phyloP scores from a whole-genome alignment of 371 early-diverging fungal species.

The Dichotomocladium elegans region DNA sequence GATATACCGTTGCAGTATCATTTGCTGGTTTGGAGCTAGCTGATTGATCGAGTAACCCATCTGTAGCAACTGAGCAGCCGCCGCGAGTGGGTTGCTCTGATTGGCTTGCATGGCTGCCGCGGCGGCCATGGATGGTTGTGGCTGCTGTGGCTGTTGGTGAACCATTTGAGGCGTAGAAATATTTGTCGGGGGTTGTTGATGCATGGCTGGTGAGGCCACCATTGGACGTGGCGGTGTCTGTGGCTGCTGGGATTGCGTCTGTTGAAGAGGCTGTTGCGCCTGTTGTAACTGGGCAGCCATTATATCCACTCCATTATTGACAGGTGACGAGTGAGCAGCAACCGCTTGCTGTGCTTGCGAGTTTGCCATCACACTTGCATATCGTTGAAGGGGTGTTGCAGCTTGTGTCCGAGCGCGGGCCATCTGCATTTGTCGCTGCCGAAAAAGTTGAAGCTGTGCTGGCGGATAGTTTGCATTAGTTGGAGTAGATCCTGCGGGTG shows the following conservation, averaged over 20 bases:
- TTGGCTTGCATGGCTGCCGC: too few relatives aligned
- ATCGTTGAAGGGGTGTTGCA: constrained; percentile 24
- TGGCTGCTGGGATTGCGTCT: constrained; percentile 4
- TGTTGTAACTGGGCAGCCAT: too few relatives aligned
- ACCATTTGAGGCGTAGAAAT: not conserved
- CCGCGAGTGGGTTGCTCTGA: constrained; percentile 29
- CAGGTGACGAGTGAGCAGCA: constrained; percentile 3
- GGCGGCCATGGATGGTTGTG: not conserved
- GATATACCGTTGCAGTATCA: constrained; percentile 35
- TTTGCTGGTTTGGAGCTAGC: constrained; percentile 28
- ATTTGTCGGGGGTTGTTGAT: constrained; percentile 2
- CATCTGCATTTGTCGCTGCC: constrained; percentile 40
- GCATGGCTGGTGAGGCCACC: constrained; percentile 2
- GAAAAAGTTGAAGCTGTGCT: constrained; percentile 44
- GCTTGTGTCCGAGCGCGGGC: constrained; percentile 20
- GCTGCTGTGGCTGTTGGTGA: constrained; percentile 15
- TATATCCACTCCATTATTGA: not conserved
- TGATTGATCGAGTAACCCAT: constrained; percentile 40
- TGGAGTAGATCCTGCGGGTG: constrained; percentile 7
- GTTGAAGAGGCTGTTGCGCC: too few relatives aligned
- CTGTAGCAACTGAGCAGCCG: constrained; percentile 38
- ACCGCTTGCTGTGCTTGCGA: constrained; percentile 3
- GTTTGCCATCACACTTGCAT: constrained; percentile 18
- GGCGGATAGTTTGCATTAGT: constrained; percentile 34
- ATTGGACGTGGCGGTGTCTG: not conserved